Base-by-base conservation (phyloP, 179 eudicot genomes). In the Carnegiea gigantea region DNA sequence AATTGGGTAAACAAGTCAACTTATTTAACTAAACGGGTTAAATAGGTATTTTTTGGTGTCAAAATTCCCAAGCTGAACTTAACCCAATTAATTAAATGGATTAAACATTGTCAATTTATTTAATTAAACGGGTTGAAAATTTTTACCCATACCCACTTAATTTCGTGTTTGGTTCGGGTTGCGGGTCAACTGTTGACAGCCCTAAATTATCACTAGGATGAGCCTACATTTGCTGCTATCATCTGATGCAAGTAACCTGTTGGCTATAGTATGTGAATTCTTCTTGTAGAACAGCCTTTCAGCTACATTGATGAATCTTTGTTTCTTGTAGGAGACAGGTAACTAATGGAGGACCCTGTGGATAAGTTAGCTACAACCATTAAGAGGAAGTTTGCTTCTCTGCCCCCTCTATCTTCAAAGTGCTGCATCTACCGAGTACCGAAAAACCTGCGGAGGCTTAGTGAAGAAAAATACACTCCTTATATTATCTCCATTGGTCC, bases 381-480 rank as follows among this genome's bases (percentile, higher is more conserved):
- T 36, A 65, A 73, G 64, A 72, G 9, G 30, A 84, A 83, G 83
- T 82, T 59, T 44, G 79, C 78, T 23, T 28, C 84, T 28, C 72
- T 84, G 43, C 80, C 88, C 46, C 82, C 81, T 43, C 46, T 88
- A 13, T 88, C 83, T 18, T 80, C 85, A 44, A 86, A 83, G 81
- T 87, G 86, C 53, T 89, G 89, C 79, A 89, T 89, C 54, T 87
- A 87, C 75, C 77, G 79, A 84, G 80, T 89, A 23, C 88, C 92
- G 0, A 82, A 83, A 77, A 78, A 85, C 77, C 84, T 87, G 18
- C 87, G 89, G 38, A 78, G 78, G 71, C 73, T 82, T n/a, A 81
- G 78, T 59, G 81, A 83, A 85, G 83, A 83, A 75, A 85, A 88
- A 23, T 89, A 83, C 81, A 78, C 75, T n/a, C 92, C 92, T 62